Conservation (phyloP, 2,329 filamentous ascomycete species). For the Pseudogymnoascus sp. region DNA sequence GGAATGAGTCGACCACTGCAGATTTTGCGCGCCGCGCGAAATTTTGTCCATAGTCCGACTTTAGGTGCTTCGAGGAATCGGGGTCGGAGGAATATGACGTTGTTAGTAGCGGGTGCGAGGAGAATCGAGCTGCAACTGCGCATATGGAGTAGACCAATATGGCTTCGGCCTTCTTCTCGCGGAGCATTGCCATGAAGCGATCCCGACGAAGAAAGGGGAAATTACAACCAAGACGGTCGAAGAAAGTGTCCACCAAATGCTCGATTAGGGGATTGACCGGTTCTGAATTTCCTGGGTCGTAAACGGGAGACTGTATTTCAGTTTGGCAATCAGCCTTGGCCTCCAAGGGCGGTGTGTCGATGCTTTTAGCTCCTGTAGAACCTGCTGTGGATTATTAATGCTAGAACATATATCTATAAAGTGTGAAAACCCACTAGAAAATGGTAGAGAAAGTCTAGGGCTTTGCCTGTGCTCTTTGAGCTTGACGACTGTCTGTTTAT, state of each 20-base stretch:
- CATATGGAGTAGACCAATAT: constrained; percentile 84
- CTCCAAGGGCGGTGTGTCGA: background rate
- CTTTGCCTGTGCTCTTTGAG: constrained; percentile 34
- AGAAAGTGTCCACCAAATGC: constrained; percentile 71
- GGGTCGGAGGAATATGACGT: constrained; percentile 32
- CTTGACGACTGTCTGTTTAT: constrained; percentile 84
- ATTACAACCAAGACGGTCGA: constrained; percentile 72
- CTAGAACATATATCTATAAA: background rate
- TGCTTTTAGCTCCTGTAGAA: background rate
- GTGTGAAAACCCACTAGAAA: background rate
- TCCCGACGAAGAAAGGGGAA: constrained; percentile 72
- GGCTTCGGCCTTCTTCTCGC: constrained; percentile 71
- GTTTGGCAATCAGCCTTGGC: background rate
- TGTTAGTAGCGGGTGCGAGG: constrained; percentile 47
- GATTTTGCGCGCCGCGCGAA: constrained; percentile 76
- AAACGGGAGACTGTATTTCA: background rate
- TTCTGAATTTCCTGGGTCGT: constrained; percentile 56
- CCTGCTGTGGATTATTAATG: background rate
- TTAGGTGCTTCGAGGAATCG: constrained; percentile 37
- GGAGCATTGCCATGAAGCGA: constrained; percentile 62
- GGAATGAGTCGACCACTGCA: constrained; percentile 71
- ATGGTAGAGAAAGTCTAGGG: background rate
- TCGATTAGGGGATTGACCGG: constrained; percentile 68
- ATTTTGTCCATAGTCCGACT: constrained; percentile 62
- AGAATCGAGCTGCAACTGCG: constrained; percentile 73